Conservation (phyloP, 2,329 filamentous ascomycete species). For the Furcasterigmium sp. region DNA sequence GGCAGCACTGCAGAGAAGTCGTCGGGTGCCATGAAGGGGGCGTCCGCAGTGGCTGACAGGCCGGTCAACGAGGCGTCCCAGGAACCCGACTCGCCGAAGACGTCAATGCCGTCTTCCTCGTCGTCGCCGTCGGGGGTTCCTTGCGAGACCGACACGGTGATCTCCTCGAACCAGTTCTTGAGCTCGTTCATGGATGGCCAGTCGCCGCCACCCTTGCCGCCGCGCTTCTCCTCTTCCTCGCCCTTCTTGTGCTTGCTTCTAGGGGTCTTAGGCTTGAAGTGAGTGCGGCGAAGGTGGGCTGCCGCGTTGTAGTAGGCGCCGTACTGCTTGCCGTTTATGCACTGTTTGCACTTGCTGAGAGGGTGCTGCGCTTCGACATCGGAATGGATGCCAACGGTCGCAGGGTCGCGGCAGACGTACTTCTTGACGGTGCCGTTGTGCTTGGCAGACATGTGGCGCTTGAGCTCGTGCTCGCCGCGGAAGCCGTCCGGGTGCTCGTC, state of each 20-base stretch:
- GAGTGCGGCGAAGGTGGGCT: constrained; percentile 79
- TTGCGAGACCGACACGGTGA: constrained; percentile 37
- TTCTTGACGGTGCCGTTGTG: constrained; percentile 55
- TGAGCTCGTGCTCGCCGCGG: constrained; percentile 78
- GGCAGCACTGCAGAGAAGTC: not conserved
- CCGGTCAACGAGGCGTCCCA: constrained; percentile 2
- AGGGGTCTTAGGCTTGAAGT: constrained; percentile 66
- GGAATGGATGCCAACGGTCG: constrained; percentile 27
- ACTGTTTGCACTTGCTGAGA: constrained; percentile 79
- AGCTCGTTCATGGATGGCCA: constrained; percentile 52
- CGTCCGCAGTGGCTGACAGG: not conserved
- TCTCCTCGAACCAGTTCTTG: constrained; percentile 55
- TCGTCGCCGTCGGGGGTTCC: constrained; percentile 27
- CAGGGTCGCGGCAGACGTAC: constrained; percentile 53
- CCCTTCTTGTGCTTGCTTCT: constrained; percentile 35
- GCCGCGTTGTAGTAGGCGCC: constrained; percentile 93
- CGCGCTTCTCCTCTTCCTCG: constrained; percentile 42
- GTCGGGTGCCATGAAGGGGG: not conserved
- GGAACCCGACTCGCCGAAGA: constrained; percentile 14
- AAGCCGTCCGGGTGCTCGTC: constrained; percentile 72
- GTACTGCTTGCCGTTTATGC: constrained; percentile 71
- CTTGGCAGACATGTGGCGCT: constrained; percentile 59
- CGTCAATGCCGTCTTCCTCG: constrained; percentile 20
- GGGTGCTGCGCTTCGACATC: constrained; percentile 53
- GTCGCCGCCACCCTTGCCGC: constrained; percentile 48